Conservation (phyloP, 345 rosid genomes). For the Leavenworthia alabamica region DNA sequence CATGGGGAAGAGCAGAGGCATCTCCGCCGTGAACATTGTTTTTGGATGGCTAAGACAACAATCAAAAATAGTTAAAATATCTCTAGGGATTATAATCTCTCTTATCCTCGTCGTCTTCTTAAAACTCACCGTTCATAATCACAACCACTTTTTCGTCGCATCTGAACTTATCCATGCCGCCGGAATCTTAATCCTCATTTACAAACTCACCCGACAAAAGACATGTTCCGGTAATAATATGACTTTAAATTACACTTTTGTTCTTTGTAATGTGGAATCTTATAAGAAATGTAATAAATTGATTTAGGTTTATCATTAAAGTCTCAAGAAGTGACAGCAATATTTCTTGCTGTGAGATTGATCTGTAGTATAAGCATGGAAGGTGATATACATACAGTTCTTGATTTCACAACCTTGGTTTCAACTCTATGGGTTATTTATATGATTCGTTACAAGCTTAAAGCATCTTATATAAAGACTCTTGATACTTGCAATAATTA, state of each 20-base stretch:
- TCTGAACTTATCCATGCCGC: slow-evolving; percentile 58
- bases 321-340: slow-evolving; percentile 67
- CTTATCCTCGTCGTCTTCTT: slow-evolving; percentile 36
- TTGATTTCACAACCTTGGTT: slow-evolving; percentile 53
- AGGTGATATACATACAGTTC: slow-evolving; percentile 51
- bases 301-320: slow-evolving; percentile 66
- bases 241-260: neutral
- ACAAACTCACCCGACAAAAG: too few relatives aligned
- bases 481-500: slow-evolving; percentile 50
- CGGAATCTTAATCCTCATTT: too few relatives aligned
- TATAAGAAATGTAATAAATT: neutral
- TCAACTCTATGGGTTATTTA: slow-evolving; percentile 67
- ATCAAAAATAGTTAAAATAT: slow-evolving; percentile 46
- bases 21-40: slow-evolving; percentile 33
- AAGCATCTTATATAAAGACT: slow-evolving; percentile 53
- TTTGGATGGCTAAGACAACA: slow-evolving; percentile 44
- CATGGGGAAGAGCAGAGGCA: slow-evolving; percentile 57
- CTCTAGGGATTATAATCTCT: slow-evolving; percentile 24
- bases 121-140: slow-evolving; percentile 30
- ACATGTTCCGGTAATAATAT: too few relatives aligned
- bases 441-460: slow-evolving; percentile 69
- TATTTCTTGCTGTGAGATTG: slow-evolving; percentile 55
- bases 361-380: slow-evolving; percentile 40
- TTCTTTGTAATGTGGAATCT: neutral
- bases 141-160: slow-evolving; percentile 49